Conservation (phyloP, 305 asterid genomes). For the Ilex paraguariensis region DNA sequence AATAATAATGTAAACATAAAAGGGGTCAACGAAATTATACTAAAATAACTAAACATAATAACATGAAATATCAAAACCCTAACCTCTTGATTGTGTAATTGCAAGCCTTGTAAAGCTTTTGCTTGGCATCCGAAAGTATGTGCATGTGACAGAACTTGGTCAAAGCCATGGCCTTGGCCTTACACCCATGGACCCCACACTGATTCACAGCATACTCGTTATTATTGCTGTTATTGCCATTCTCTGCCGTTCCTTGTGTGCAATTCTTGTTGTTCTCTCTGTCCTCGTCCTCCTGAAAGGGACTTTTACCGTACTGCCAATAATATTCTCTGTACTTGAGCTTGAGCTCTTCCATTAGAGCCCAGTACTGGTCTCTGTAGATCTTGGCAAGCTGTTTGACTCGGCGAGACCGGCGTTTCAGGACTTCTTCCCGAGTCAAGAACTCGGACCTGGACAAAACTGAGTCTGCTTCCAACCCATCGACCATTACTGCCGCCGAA, state of each 20-base stretch:
- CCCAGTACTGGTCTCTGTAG: constrained; percentile 75
- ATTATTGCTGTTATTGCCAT: constrained; percentile 4
- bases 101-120: constrained; percentile 77
- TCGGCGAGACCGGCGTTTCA: constrained; percentile 54
- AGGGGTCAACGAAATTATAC: background rate
- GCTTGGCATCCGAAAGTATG: constrained; percentile 53
- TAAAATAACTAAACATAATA: background rate
- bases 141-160: constrained; percentile 74
- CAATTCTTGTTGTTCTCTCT: constrained; percentile 22
- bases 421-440: constrained; percentile 53
- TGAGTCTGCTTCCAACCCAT: constrained; percentile 49
- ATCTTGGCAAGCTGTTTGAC: constrained; percentile 48
- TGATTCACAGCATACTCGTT: constrained; percentile 28
- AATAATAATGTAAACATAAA: no score
- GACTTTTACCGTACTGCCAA: constrained; percentile 73
- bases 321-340: constrained; percentile 49
- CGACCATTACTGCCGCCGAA: constrained; percentile 39
- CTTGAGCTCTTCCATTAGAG: constrained; percentile 77
- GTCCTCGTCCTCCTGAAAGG: constrained; percentile 53
- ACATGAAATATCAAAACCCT: constrained; percentile 6
- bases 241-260: constrained; percentile 6
- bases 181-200: constrained; percentile 64
- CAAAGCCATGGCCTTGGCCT: constrained; percentile 79
- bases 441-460: constrained; percentile 43
- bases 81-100: constrained; percentile 61